Evolutionary conservation across 2,329 filamentous ascomycete species (phyloP), one percentile per base, ranked within the genome.

Genomic region (Aspergillus niger): DNA sequence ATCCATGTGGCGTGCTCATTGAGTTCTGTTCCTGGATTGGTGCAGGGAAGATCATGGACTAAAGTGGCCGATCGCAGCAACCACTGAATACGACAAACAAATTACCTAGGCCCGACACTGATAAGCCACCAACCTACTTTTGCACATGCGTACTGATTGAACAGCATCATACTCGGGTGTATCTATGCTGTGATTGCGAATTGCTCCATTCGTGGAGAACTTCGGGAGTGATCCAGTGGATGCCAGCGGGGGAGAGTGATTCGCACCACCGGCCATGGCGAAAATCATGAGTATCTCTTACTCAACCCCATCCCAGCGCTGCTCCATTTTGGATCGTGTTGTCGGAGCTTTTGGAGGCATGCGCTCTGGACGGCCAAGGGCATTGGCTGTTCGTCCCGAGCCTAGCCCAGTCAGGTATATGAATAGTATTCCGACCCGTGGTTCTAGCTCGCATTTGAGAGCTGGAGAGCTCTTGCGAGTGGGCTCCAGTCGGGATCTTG

Each of bases 321-420:
- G 15, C 44, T 49, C 44, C 44, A 49, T 49, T 15, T 7, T 36
- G 13, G 24, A 28, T 49, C 26, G 47, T 28, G 26, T 17, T 10
- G 8, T 50, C n/a, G 47, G 47, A 22, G 36, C 10, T 28, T 8
- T 50, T 28, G 47, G 47, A 50, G 36, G 32, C 58, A 20, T 51
- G 49, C 32, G 50, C 55, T 52, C 53, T 43, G 48, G n/a, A 32
- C n/a, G 26, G 30, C 22, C 38, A n/a, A 43, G 28, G 53, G 8
- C 8, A 63, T 63, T 65, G 64, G 64, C 20, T 50, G 32, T 15
- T 8, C 44, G 10, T 13, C 36, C 63, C 56, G 57, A 57, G 49
- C 49, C 61, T 66, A 67, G 20, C 65, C 58, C 15, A 32, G 48
- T 58, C n/a, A 20, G 58, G 64, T 39, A 63, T 56, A 51, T 62